phyloP scores from a whole-genome alignment of 83 land plant genomes.

The Diphasiastrum complanatum region DNA sequence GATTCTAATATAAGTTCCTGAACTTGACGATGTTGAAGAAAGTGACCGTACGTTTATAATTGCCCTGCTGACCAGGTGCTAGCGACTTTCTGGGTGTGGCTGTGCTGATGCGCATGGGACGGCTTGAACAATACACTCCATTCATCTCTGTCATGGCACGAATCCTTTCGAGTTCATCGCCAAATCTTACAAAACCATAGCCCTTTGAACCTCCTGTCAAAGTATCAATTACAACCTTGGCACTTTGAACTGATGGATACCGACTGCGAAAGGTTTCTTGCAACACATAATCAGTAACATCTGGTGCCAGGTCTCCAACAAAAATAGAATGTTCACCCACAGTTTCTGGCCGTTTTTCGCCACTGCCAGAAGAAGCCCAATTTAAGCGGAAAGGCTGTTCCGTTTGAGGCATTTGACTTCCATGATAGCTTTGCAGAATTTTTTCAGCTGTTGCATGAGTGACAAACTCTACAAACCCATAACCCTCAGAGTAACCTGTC shows the following conservation, averaged over 20 bases:
- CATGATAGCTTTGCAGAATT: conserved; percentile 44
- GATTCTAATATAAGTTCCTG: neutral
- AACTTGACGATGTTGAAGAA: neutral
- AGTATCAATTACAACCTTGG: conserved; percentile 61
- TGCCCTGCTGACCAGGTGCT: conserved; percentile 41
- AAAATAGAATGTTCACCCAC: conserved; percentile 43
- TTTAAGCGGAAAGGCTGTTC: conserved; percentile 49
- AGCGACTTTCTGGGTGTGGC: conserved; percentile 60
- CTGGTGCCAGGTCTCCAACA: conserved; percentile 65
- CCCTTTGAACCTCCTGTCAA: conserved; percentile 58
- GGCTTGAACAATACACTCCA: conserved; percentile 46
- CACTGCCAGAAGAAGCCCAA: conserved; percentile 53
- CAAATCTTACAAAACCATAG: conserved; percentile 74
- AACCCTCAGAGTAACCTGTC: conserved; percentile 50
- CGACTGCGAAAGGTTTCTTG: conserved; percentile 45
- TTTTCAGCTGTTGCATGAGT: conserved; percentile 51
- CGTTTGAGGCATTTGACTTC: conserved; percentile 44
- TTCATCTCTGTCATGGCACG: conserved; percentile 71
- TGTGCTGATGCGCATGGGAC: conserved; percentile 60
- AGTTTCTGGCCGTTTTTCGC: conserved; percentile 43
- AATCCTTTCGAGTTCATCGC: conserved; percentile 42
- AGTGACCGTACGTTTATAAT: conserved; percentile 36
- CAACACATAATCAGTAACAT: conserved; percentile 48
- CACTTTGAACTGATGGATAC: conserved; percentile 50
- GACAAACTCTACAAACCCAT: conserved; percentile 58